Evolutionary conservation across 106 monocot species (phyloP).

Genomic region (Dactylorhiza incarnata): DNA sequence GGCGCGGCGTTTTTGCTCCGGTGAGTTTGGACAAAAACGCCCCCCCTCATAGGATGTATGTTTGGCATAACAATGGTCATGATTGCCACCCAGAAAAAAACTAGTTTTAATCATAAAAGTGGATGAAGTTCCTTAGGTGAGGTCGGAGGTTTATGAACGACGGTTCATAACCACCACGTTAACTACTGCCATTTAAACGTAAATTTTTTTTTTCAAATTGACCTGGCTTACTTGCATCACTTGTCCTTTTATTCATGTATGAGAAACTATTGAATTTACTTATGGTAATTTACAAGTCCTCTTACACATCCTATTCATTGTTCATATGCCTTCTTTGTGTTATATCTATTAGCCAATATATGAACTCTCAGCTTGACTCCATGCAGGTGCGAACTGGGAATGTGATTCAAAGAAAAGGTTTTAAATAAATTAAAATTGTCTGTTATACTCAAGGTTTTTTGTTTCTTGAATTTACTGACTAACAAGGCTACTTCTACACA

Average conservation of each 20-base stretch:
- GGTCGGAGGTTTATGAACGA: no score
- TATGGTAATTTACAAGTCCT: no score
- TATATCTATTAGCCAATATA: not conserved
- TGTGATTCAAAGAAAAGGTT: conserved; percentile 93
- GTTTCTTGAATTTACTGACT: conserved; percentile 9
- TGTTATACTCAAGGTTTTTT: conserved; percentile 16
- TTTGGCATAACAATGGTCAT: no score
- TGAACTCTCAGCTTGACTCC: conserved; percentile 6
- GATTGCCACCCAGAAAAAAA: no score
- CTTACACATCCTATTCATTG: not conserved
- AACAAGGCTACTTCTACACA: conserved; percentile 10
- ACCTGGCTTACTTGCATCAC: not conserved
- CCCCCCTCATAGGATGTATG: no score
- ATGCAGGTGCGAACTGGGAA: conserved; percentile 78
- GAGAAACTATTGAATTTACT: no score
- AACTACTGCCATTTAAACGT: not conserved
- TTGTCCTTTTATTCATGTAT: not conserved
- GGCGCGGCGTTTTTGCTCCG: no score
- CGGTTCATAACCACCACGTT: not conserved
- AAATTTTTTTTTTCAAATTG: not conserved
- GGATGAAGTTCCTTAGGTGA: no score
- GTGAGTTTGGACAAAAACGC: no score
- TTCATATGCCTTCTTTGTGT: not conserved
- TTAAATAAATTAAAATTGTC: conserved; percentile 16
- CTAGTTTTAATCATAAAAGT: no score